Evolutionary conservation across 2,329 filamentous ascomycete species (phyloP).

Genomic region (Fusarium guadeloupense): DNA sequence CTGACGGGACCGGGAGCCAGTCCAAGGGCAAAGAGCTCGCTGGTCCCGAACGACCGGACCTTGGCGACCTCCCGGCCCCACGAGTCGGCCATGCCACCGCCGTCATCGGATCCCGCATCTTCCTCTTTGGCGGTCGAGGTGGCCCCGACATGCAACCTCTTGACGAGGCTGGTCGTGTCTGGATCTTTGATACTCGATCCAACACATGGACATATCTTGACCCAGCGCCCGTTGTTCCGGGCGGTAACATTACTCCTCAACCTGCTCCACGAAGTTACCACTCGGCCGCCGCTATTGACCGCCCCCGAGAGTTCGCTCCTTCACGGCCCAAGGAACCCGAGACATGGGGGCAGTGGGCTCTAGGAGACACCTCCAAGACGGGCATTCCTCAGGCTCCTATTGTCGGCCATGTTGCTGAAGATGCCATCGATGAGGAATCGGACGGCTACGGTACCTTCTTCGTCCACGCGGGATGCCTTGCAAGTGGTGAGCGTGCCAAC

Average conservation of each 20-base stretch:
- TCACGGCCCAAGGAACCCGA: constrained; percentile 50
- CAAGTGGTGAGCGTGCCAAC: constrained; percentile 65
- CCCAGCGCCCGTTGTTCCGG: constrained; percentile 60
- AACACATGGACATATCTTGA: constrained; percentile 71
- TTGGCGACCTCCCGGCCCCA: constrained; percentile 66
- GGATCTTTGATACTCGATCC: constrained; percentile 76
- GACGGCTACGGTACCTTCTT: constrained; percentile 75
- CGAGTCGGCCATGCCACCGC: constrained; percentile 79
- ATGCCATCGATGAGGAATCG: constrained; percentile 67
- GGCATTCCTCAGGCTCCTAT: constrained; percentile 69
- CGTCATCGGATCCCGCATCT: constrained; percentile 74
- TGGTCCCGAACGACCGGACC: constrained; percentile 36
- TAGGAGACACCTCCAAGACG: constrained; percentile 62
- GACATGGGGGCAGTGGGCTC: constrained; percentile 65
- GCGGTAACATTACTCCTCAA: constrained; percentile 51
- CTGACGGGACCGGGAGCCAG: constrained; percentile 38
- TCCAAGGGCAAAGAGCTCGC: constrained; percentile 54
- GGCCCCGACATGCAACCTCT: constrained; percentile 74
- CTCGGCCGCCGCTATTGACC: constrained; percentile 64
- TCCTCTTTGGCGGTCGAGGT: constrained; percentile 82
- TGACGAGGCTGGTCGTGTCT: constrained; percentile 78
- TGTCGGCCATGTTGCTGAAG: constrained; percentile 64
- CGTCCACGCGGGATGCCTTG: constrained; percentile 79
- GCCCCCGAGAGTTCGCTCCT: constrained; percentile 61
- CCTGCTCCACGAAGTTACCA: constrained; percentile 79